phyloP scores from a whole-genome alignment of 306 rosid species.

The Begonia peltatifolia region DNA sequence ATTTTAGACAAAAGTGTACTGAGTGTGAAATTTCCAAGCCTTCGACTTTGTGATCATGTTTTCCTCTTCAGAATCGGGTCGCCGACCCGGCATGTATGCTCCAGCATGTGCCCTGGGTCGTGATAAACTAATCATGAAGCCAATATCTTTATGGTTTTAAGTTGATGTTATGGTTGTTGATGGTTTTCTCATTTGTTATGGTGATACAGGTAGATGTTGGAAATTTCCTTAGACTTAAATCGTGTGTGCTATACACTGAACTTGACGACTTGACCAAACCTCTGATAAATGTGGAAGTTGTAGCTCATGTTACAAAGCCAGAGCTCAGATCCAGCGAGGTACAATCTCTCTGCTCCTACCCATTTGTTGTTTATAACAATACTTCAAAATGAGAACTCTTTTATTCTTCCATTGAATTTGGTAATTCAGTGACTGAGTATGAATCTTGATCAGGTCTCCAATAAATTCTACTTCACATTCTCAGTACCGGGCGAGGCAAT shows the following conservation, averaged over 20 bases:
- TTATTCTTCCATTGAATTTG: too few relatives aligned
- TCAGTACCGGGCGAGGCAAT: slow-evolving; percentile 36
- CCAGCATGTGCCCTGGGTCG: too few relatives aligned
- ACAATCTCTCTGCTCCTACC: background rate
- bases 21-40: too few relatives aligned
- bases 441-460: slow-evolving; percentile 44
- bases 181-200: background rate
- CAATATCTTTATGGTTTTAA: too few relatives aligned
- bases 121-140: too few relatives aligned
- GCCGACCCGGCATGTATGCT: too few relatives aligned
- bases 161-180: too few relatives aligned
- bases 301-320: slow-evolving; percentile 79
- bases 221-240: slow-evolving; percentile 68
- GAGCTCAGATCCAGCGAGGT: slow-evolving; percentile 81
- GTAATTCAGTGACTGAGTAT: background rate
- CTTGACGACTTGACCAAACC: slow-evolving; percentile 38
- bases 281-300: slow-evolving; percentile 65
- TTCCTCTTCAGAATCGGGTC: too few relatives aligned
- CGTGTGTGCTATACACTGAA: slow-evolving; percentile 73
- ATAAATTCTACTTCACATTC: slow-evolving; percentile 78
- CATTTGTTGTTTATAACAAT: background rate
- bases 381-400: too few relatives aligned
- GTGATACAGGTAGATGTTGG: slow-evolving; percentile 81
- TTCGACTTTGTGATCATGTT: too few relatives aligned
- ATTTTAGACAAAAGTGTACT: too few relatives aligned